Evolutionary conservation across 208 protist genomes (phyloP).

Genomic region (Leishmania tarentolae): DNA sequence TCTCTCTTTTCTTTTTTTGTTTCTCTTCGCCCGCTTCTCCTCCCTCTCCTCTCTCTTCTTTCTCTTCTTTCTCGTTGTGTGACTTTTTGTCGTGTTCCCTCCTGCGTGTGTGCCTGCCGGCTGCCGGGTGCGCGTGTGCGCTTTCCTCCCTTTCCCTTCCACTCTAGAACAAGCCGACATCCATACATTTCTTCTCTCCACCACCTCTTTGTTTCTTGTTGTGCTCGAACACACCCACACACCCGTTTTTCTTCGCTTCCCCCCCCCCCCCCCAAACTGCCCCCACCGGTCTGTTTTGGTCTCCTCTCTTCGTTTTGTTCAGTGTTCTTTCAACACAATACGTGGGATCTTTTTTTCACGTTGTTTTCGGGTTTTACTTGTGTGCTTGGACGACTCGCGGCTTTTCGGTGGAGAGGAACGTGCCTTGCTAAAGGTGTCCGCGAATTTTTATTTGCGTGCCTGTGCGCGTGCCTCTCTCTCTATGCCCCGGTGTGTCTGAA

Average conservation of each 20-base stretch:
- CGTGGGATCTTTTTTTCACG: not conserved
- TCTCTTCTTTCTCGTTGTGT: not conserved
- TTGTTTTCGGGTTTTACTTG: not conserved
- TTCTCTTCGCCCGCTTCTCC: not conserved
- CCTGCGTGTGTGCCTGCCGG: not conserved
- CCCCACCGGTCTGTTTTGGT: not conserved
- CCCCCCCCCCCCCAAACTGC: too few relatives aligned
- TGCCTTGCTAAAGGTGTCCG: not conserved
- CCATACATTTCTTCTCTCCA: not conserved
- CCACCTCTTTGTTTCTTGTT: too few relatives aligned
- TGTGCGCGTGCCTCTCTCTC: not conserved
- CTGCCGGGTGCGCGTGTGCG: not conserved
- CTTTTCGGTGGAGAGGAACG: not conserved
- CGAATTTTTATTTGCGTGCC: not conserved
- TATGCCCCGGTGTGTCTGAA: constrained; percentile 2
- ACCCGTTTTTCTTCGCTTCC: not conserved
- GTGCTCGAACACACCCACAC: not conserved
- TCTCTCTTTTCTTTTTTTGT: not conserved
- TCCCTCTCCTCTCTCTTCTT: not conserved
- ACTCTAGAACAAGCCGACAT: not conserved
- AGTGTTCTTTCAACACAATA: constrained; percentile 5
- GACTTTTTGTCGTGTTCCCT: not conserved
- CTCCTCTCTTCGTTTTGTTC: not conserved
- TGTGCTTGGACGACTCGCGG: not conserved
- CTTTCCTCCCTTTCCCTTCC: not conserved